phyloP scores from a whole-genome alignment of 2,329 filamentous ascomycete species.

The Fonsecaea multimorphosa region DNA sequence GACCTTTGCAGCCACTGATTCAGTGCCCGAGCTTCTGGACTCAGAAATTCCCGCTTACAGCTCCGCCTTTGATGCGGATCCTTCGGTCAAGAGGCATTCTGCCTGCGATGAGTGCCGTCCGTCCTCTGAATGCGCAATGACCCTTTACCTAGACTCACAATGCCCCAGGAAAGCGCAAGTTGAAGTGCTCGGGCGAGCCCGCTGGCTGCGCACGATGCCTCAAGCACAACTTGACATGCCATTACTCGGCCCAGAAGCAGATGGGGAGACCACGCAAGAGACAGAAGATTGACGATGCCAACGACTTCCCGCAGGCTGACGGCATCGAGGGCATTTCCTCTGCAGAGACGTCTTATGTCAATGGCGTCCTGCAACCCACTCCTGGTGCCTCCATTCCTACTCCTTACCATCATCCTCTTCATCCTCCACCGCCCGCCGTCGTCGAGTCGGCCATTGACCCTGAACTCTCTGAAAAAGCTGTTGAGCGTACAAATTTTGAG shows the following conservation, averaged over 20 bases:
- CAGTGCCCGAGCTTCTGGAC: slow-evolving; percentile 20
- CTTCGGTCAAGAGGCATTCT: slow-evolving; percentile 50
- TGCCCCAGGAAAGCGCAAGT: slow-evolving; percentile 52
- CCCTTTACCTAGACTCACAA: slow-evolving; percentile 31
- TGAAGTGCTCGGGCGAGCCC: slow-evolving; percentile 56
- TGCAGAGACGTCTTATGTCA: neutral
- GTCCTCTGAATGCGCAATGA: slow-evolving; percentile 32
- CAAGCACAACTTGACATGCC: slow-evolving; percentile 51
- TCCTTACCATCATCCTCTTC: neutral
- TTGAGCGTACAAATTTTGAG: slow-evolving; percentile 36
- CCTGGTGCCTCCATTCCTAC: neutral
- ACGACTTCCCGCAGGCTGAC: slow-evolving; percentile 39
- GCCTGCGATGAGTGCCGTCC: slow-evolving; percentile 58
- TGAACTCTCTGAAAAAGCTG: slow-evolving; percentile 22
- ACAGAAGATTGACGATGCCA: slow-evolving; percentile 43
- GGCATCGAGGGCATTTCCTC: slow-evolving; percentile 7
- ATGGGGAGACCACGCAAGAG: slow-evolving; percentile 57
- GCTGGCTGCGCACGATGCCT: slow-evolving; percentile 51
- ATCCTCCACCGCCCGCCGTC: slow-evolving; percentile 10
- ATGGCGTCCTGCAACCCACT: neutral
- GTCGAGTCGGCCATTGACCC: slow-evolving; percentile 26
- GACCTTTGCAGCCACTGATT: slow-evolving; percentile 33
- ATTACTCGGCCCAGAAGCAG: slow-evolving; percentile 56
- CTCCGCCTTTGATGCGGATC: slow-evolving; percentile 38
- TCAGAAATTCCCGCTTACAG: slow-evolving; percentile 32